Evolutionary conservation across 2,329 filamentous ascomycete species (phyloP).

Genomic region (Alternaria conjuncta): DNA sequence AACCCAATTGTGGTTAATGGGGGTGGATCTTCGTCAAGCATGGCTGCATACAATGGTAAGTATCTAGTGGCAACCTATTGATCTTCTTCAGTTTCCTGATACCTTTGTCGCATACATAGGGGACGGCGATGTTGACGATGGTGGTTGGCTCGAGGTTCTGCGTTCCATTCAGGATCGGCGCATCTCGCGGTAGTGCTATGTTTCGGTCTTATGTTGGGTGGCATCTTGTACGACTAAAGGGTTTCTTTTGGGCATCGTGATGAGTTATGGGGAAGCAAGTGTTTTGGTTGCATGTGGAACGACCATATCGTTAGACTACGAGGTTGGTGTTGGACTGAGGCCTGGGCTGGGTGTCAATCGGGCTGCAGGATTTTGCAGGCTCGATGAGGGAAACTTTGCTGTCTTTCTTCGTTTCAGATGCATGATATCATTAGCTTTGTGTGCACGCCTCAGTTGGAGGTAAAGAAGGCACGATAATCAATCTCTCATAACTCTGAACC

Average conservation of each 20-base stretch:
- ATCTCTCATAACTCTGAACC: neutral
- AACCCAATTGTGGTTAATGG: constrained; percentile 43
- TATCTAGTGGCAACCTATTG: constrained; percentile 41
- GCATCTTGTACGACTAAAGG: constrained; percentile 25
- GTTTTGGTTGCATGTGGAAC: neutral
- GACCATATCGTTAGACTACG: constrained; percentile 2
- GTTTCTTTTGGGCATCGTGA: constrained; percentile 7
- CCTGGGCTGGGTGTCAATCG: constrained; percentile 9
- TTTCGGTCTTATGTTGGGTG: constrained; percentile 13
- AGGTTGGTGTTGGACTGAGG: constrained; percentile 2
- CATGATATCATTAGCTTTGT: constrained; percentile 10
- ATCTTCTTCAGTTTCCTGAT: constrained; percentile 39
- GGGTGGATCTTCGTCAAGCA: constrained; percentile 22
- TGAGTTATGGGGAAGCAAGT: neutral
- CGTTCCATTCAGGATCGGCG: constrained; percentile 34
- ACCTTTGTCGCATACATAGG: constrained; percentile 27
- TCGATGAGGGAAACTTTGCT: constrained; percentile 9
- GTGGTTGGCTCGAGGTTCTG: constrained; percentile 40
- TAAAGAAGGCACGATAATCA: neutral
- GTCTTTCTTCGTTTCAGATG: neutral
- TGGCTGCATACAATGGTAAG: constrained; percentile 41
- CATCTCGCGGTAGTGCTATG: constrained; percentile 21
- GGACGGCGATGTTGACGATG: constrained; percentile 37
- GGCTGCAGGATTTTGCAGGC: constrained; percentile 12
- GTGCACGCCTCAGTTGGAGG: neutral